Evolutionary conservation across 192 early-diverging fungal genomes (phyloP), one percentile per base, ranked within the genome.

Genomic region (Coemansia guatemalensis): DNA sequence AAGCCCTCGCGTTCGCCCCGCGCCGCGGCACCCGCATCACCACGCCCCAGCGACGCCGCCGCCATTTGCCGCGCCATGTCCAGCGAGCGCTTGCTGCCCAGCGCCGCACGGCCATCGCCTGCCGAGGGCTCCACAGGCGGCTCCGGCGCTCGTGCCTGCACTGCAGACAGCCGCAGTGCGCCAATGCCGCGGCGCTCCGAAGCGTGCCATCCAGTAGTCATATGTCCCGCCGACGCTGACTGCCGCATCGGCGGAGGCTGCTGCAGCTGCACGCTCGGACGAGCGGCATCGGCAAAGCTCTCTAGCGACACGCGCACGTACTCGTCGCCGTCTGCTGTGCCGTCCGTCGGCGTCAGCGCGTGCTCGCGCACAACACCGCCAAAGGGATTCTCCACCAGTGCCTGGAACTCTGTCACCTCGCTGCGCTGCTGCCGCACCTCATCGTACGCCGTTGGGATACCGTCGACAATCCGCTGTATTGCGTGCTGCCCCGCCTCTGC

Each of bases 351-450:
- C 23, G 73, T 68, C 53, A 74, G 33, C 5, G 48, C 59, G 35
- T 69, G 64, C 55, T 69, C 76, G 30, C 76, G 76, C 39, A 70
- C 76, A 4, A 73, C 71, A 20, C 62, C 61, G 24, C 76, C 76
- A 9, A 23, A 68, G 5, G 69, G 69, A 27, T 75, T 72, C 41
- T 75, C 68, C 29, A 81, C 52, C 29, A 69, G 54, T 17, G 78
- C 73, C 65, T 75, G 69, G 69, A 81, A 81, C 65, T 81, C 73
- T 2, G 62, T 71, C 14, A 64, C 73, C 56, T 81, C 78, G 52
- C 56, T 60, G 33, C 62, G 56, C 56, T 81, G 69, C 66, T 53
- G 32, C 24, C 66, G 60, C 39, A 72, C 64, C 54, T 81, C 78
- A 20, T 71, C 73, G 51, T 51, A 65, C 12, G 57, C 32, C 54